These are phyloP conservation scores for Myriosclerotinia duriaeana DNA, from an alignment of 2,329 filamentous ascomycete species.

Conservation along the genomic window DNA sequence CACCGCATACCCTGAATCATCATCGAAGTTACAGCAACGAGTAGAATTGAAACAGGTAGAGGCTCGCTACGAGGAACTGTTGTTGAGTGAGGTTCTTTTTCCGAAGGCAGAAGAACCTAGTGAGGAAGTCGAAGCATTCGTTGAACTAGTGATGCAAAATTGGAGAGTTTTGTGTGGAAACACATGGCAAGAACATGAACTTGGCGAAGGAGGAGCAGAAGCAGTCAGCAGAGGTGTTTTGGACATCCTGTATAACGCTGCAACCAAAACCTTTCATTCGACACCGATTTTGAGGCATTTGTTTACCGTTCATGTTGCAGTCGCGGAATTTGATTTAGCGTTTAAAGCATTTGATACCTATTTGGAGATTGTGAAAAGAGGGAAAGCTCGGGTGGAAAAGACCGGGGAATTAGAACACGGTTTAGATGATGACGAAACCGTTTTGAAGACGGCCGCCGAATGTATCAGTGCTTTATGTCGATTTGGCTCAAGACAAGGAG, in stretches of 20 bases:
- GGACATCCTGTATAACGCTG: conserved; percentile 85
- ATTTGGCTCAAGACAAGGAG: conserved; percentile 72
- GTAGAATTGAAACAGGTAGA: conserved; percentile 80
- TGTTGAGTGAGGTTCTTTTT: conserved; percentile 78
- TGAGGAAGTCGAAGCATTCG: conserved; percentile 77
- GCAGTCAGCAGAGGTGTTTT: conserved; percentile 73
- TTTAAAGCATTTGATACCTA: conserved; percentile 92
- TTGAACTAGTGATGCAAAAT: conserved; percentile 75
- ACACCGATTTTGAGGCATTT: conserved; percentile 82
- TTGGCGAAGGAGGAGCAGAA: conserved; percentile 78
- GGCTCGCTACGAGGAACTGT: conserved; percentile 71
- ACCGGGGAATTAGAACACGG: conserved; percentile 67
- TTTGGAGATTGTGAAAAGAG: conserved; percentile 80
- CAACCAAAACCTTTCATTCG: conserved; percentile 93
- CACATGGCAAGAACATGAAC: conserved; percentile 75
- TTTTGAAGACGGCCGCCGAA: conserved; percentile 76
- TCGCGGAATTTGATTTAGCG: conserved; percentile 89
- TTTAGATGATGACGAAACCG: conserved; percentile 74
- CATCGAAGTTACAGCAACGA: conserved; percentile 62
- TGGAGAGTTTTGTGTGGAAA: conserved; percentile 81
- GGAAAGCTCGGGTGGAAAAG: conserved; percentile 80
- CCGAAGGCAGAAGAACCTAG: conserved; percentile 80
- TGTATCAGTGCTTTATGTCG: conserved; percentile 79
- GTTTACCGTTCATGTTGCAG: conserved; percentile 80
- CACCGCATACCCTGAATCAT: conserved; percentile 49